Conservation (phyloP, 1,284 basidiomycete species). For the Mycosarcoma maydis region DNA sequence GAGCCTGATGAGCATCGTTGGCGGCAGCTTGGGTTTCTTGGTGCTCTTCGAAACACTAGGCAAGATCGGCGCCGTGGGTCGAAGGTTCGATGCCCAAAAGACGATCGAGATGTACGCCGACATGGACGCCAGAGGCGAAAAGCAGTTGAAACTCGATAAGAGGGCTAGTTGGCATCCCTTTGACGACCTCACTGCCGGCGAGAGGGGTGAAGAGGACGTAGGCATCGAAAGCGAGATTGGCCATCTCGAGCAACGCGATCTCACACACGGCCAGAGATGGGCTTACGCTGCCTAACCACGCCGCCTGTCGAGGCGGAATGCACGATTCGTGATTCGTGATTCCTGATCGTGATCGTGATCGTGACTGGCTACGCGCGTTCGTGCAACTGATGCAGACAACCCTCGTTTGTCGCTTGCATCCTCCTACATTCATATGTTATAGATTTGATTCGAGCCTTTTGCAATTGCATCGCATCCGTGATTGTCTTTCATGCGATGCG, state of each 20-base stretch:
- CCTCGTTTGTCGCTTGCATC: too few species aligned
- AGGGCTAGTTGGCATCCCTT: conserved; percentile 60
- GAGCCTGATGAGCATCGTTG: conserved; percentile 44
- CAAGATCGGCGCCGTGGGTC: conserved; percentile 61
- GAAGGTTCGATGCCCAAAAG: conserved; percentile 46
- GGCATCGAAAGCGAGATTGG: conserved; percentile 64
- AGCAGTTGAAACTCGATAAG: conserved; percentile 27
- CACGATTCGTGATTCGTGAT: too few species aligned
- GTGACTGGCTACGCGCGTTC: too few species aligned
- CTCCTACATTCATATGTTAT: neutral
- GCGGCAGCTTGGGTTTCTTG: conserved; percentile 38
- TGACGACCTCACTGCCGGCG: conserved; percentile 60
- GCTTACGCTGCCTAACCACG: conserved; percentile 49
- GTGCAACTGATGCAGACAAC: too few species aligned
- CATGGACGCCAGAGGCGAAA: conserved; percentile 20
- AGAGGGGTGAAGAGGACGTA: conserved; percentile 64
- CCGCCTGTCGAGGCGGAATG: too few species aligned
- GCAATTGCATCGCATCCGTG: conserved; percentile 1
- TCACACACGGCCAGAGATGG: conserved; percentile 57
- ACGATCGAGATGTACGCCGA: conserved; percentile 40
- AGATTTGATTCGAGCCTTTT: neutral
- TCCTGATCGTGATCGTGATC: too few species aligned
- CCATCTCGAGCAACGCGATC: conserved; percentile 56
- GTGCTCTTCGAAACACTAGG: conserved; percentile 62
- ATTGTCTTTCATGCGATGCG: neutral